Conservation (phyloP, 345 rosid species). For the Litchi chinensis region DNA sequence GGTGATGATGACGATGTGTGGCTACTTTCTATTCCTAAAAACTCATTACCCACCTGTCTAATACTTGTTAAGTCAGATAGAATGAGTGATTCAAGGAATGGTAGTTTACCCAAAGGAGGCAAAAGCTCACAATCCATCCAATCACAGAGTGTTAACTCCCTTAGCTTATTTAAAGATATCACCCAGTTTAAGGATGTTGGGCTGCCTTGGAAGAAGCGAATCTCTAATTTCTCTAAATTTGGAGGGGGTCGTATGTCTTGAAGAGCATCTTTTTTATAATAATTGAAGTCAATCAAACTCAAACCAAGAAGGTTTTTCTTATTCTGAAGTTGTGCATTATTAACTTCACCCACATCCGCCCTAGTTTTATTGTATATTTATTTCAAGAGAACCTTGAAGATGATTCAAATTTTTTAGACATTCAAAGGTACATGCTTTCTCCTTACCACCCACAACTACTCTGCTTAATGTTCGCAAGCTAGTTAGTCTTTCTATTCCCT, state of each 20-base stretch:
- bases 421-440: background rate
- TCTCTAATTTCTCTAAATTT: conserved; percentile 1
- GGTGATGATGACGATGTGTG: too few species aligned
- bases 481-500: background rate
- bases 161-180: background rate
- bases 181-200: background rate
- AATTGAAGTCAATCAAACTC: background rate
- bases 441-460: background rate
- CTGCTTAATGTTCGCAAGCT: conserved; percentile 5
- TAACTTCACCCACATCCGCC: background rate
- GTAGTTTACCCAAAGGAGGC: too few species aligned
- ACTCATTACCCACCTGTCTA: background rate
- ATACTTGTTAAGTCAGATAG: background rate
- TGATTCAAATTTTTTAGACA: conserved; percentile 6
- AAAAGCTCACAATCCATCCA: too few species aligned
- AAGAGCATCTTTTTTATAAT: background rate
- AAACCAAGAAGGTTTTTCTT: background rate
- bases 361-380: background rate
- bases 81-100: background rate
- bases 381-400: conserved; percentile 3
- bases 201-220: background rate
- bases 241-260: conserved; percentile 3
- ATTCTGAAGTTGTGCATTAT: background rate
- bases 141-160: too few species aligned
- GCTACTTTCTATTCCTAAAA: background rate